Evolutionary conservation across 441 rosid genomes (phyloP).

Genomic region (Iberis amara): DNA sequence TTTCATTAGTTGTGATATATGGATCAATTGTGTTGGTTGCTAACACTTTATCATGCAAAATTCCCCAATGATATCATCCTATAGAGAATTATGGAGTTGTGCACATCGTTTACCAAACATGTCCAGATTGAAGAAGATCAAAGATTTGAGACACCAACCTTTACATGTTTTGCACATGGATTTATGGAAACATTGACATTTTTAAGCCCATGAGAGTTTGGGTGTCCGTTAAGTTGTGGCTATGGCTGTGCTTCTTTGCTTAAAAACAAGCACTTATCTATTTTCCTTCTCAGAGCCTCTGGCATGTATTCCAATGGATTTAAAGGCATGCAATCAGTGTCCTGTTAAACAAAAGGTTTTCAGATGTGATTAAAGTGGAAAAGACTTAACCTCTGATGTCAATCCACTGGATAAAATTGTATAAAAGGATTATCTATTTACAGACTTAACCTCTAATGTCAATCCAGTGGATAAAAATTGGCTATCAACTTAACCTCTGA

Average conservation of each 20-base stretch:
- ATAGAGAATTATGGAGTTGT: conserved; percentile 11
- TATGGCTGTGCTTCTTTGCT: conserved; percentile 36
- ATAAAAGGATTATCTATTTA: too few relatives aligned
- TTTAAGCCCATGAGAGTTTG: conserved; percentile 32
- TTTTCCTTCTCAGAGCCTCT: conserved; percentile 67
- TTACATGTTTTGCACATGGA: conserved; percentile 37
- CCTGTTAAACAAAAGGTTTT: conserved; percentile 43
- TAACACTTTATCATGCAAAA: neutral
- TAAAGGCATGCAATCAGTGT: conserved; percentile 95
- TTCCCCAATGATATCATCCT: conserved; percentile 1
- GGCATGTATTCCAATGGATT: conserved; percentile 82
- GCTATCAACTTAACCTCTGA: too few relatives aligned
- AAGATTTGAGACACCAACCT: neutral
- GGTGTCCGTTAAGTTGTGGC: conserved; percentile 34
- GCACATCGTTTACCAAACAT: conserved; percentile 3
- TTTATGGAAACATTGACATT: conserved; percentile 30
- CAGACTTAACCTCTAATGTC: too few relatives aligned
- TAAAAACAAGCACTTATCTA: conserved; percentile 36
- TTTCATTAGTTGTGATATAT: conserved; percentile 22
- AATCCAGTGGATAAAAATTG: too few relatives aligned
- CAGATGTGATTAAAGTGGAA: neutral
- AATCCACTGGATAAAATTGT: conserved; percentile 45
- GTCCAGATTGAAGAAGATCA: conserved; percentile 10
- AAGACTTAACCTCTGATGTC: conserved; percentile 50
- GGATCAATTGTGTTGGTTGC: neutral